Evolutionary conservation across 179 eudicot species (phyloP).

Genomic region (Beta corolliflora): DNA sequence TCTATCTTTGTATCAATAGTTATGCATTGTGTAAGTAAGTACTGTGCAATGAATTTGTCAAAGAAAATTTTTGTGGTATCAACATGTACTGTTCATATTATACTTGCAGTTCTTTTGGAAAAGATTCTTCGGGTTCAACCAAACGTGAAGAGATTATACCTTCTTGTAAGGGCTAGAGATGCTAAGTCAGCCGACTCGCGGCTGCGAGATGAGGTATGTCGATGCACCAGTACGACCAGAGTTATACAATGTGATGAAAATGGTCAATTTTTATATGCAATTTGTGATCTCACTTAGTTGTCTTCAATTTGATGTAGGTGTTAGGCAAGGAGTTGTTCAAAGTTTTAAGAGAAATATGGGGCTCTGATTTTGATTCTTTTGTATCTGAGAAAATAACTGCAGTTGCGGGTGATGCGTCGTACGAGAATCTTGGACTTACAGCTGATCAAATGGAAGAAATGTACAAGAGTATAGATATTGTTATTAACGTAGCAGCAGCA

Average conservation of each 20-base stretch:
- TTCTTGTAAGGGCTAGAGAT: conserved; percentile 60
- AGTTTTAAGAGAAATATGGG: conserved; percentile 47
- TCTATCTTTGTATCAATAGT: not conserved
- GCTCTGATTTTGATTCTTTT: conserved; percentile 36
- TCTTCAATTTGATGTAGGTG: conserved; percentile 20
- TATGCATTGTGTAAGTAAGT: too few species aligned
- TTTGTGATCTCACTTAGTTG: too few species aligned
- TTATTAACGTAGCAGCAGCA: conserved; percentile 64
- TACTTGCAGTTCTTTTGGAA: conserved; percentile 53
- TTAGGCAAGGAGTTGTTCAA: conserved; percentile 57
- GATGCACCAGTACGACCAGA: too few species aligned
- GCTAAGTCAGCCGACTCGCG: conserved; percentile 45
- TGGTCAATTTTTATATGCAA: too few species aligned
- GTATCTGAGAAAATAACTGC: conserved; percentile 42
- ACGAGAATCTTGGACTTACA: conserved; percentile 50
- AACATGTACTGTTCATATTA: too few species aligned
- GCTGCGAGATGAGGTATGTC: conserved; percentile 52
- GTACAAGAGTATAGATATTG: conserved; percentile 46
- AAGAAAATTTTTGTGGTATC: too few species aligned
- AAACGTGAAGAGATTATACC: conserved; percentile 60
- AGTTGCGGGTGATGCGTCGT: conserved; percentile 57
- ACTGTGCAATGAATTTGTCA: too few species aligned
- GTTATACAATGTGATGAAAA: too few species aligned
- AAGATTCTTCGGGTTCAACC: conserved; percentile 71
- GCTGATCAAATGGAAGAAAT: conserved; percentile 37